Conservation (phyloP, 352 stramenopile genomes). For the Phytophthora melonis region DNA sequence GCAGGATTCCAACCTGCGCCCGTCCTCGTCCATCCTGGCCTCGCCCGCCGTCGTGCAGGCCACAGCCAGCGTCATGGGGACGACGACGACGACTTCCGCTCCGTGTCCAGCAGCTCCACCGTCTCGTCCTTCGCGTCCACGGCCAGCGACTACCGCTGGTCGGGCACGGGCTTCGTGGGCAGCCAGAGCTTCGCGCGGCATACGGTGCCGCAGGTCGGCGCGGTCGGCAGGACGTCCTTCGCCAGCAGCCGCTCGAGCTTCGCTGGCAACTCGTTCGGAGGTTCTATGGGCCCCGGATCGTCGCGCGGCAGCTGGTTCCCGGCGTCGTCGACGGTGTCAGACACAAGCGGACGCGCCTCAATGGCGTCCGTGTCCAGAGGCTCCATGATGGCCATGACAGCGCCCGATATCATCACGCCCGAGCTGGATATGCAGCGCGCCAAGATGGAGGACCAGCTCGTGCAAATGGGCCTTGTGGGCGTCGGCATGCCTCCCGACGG, state of each 20-base stretch:
- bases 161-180: conserved; percentile 80
- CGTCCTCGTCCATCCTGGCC: conserved; percentile 74
- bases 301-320: conserved; percentile 75
- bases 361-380: conserved; percentile 45
- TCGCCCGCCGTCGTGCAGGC: conserved; percentile 50
- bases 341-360: conserved; percentile 31
- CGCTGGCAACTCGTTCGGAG: conserved; percentile 33
- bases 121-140: conserved; percentile 66
- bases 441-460: conserved; percentile 80
- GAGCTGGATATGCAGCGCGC: conserved; percentile 80
- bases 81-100: conserved; percentile 84
- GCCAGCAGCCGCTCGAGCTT: conserved; percentile 46
- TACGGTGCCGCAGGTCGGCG: conserved; percentile 30
- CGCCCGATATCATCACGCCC: conserved; percentile 70
- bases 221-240: conserved; percentile 40
- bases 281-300: conserved; percentile 22
- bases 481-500: conserved; percentile 86
- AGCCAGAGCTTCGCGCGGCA: conserved; percentile 68
- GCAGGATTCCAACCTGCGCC: conserved; percentile 60
- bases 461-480: conserved; percentile 67
- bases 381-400: conserved; percentile 74
- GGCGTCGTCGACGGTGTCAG: conserved; percentile 36
- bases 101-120: conserved; percentile 71
- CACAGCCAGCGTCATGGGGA: conserved; percentile 77
- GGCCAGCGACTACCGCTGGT: conserved; percentile 80